Percentiles rank a stretch among this genome's conserved stretches.
These are phyloP conservation scores for Candida anglica DNA, from an alignment of 805 yeast species.

Conservation along the genomic window DNA sequence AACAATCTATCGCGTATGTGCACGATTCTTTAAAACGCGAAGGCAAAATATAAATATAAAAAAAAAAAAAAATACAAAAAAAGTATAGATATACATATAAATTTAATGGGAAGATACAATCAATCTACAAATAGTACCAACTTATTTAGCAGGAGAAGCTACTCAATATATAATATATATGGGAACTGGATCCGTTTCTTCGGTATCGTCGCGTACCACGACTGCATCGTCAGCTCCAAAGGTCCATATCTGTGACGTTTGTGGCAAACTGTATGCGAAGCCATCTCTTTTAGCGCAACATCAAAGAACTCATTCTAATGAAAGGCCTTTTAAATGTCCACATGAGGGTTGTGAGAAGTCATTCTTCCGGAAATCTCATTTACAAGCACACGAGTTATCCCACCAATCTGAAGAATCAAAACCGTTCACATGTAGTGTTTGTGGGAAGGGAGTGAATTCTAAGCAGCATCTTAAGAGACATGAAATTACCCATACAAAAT, in stretches of 20 bases:
- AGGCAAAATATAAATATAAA: no score
- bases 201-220: no score
- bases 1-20: no score
- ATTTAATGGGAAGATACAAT: no score
- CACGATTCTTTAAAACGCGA: no score
- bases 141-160: no score
- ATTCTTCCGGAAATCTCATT: slow-evolving; percentile 75
- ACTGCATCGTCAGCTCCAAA: no score
- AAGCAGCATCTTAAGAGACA: slow-evolving; percentile 81
- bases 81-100: no score
- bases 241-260: slow-evolving; percentile 62
- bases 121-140: no score
- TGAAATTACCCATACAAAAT: slow-evolving; percentile 69
- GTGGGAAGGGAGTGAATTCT: slow-evolving; percentile 81
- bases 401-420: slow-evolving; percentile 53
- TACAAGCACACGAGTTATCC: slow-evolving; percentile 68
- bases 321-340: slow-evolving; percentile 69
- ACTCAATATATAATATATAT: no score
- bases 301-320: slow-evolving; percentile 70
- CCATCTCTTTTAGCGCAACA: slow-evolving; percentile 86
- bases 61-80: no score
- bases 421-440: slow-evolving; percentile 68
- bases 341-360: slow-evolving; percentile 53
- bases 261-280: slow-evolving; percentile 72
- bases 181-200: no score